Evolutionary conservation across 257 asterid species (phyloP).

Genomic region (Ballota nigra): DNA sequence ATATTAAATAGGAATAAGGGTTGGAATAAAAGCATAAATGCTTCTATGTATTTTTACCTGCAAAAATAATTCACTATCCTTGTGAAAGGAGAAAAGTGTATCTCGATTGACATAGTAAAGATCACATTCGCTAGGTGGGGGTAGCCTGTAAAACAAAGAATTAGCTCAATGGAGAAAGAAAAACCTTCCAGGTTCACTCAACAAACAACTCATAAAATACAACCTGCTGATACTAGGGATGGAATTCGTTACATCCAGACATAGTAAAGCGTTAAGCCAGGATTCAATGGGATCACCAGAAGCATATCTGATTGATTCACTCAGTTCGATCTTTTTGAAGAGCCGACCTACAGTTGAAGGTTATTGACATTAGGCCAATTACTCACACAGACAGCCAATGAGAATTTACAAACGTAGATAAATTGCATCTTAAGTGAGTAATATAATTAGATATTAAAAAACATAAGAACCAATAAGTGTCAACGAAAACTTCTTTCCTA

Average conservation of each 20-base stretch:
- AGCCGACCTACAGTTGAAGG: slow-evolving; percentile 60
- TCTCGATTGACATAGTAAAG: slow-evolving; percentile 93
- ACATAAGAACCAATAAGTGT: background rate
- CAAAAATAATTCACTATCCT: slow-evolving; percentile 82
- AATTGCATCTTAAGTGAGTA: background rate
- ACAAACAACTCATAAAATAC: slow-evolving; percentile 10
- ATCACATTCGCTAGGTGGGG: slow-evolving; percentile 76
- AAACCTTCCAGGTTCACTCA: slow-evolving; percentile 1
- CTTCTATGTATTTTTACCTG: slow-evolving; percentile 45
- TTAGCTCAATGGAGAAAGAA: slow-evolving; percentile 15
- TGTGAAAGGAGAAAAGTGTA: slow-evolving; percentile 89
- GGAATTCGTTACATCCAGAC: slow-evolving; percentile 73
- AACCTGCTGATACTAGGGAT: slow-evolving; percentile 78
- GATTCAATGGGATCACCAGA: slow-evolving; percentile 89
- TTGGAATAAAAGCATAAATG: background rate
- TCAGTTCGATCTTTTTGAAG: slow-evolving; percentile 82
- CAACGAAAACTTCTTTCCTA: background rate
- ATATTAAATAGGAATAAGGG: slow-evolving; percentile 5
- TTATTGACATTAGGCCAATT: slow-evolving; percentile 10
- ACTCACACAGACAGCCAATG: slow-evolving; percentile 11
- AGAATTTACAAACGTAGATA: background rate
- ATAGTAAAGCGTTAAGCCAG: slow-evolving; percentile 84
- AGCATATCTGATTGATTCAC: slow-evolving; percentile 97
- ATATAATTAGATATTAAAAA: background rate
- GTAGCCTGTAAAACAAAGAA: slow-evolving; percentile 50